Evolutionary conservation across 495 filamentous ascomycete species (phyloP).

Genomic region (Aspergillus sparsus): DNA sequence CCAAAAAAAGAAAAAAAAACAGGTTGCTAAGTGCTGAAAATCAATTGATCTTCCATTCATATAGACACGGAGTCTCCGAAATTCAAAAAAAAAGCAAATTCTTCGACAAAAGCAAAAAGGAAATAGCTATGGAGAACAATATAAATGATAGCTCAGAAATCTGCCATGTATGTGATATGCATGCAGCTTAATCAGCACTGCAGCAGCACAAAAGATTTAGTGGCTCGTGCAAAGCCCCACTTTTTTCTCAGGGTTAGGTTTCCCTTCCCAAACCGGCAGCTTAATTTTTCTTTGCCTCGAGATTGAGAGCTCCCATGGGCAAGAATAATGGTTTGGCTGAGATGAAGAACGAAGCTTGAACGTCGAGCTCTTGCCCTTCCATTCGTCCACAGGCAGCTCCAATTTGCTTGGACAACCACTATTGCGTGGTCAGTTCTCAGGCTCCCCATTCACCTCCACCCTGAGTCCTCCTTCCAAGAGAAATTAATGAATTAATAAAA

Average conservation of each 20-base stretch:
- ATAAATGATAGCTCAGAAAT: constrained; percentile 3
- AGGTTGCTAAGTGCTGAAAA: neutral
- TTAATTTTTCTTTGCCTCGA: constrained; percentile 5
- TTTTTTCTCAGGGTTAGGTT: constrained; percentile 7
- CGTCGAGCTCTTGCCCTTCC: neutral
- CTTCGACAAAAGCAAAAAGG: neutral
- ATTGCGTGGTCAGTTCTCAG: neutral
- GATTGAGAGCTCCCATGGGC: neutral
- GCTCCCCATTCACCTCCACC: neutral
- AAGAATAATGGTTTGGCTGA: neutral
- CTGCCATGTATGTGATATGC: constrained; percentile 2
- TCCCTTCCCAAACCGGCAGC: neutral
- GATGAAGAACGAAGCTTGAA: constrained; percentile 4
- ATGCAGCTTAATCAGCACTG: constrained; percentile 5
- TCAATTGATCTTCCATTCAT: neutral
- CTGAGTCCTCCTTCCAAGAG: too few species aligned
- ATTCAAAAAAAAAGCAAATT: neutral
- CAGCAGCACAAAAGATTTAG: neutral
- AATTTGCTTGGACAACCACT: neutral
- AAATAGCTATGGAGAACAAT: neutral
- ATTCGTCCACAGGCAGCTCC: constrained; percentile 3
- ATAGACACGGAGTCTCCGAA: neutral
- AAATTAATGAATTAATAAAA: too few species aligned
- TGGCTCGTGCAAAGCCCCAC: constrained; percentile 10
- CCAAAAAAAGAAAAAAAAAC: neutral